Percentiles rank a stretch among this genome's conserved stretches.
Evolutionary conservation across 768 basidiomycete genomes (phyloP).

Genomic region (Macrolepiota albuminosa): DNA sequence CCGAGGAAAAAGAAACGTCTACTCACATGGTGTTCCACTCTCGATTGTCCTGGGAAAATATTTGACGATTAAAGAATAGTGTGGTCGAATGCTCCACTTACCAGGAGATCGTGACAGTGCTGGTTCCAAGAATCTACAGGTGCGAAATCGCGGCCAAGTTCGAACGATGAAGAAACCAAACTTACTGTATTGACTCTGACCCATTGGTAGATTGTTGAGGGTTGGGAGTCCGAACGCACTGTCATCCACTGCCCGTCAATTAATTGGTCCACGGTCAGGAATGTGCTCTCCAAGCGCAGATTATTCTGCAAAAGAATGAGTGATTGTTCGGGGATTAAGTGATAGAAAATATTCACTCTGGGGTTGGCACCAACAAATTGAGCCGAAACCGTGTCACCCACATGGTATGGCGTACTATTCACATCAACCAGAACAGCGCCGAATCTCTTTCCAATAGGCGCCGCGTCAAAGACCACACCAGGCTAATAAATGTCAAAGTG

Average conservation of each 20-base stretch:
- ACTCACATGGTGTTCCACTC: slow-evolving; percentile 48
- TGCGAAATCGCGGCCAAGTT: slow-evolving; percentile 1
- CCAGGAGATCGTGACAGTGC: slow-evolving; percentile 66
- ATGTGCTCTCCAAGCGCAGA: slow-evolving; percentile 67
- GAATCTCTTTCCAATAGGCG: slow-evolving; percentile 53
- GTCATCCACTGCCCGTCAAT: slow-evolving; percentile 46
- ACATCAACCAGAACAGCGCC: slow-evolving; percentile 61
- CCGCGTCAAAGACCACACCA: slow-evolving; percentile 56
- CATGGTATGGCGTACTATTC: slow-evolving; percentile 40
- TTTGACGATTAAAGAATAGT: not conserved
- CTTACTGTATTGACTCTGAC: slow-evolving; percentile 48
- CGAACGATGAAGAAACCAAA: slow-evolving; percentile 7
- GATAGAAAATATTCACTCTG: slow-evolving; percentile 39
- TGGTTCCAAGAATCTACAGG: slow-evolving; percentile 49
- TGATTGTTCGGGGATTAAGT: not conserved
- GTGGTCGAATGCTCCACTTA: slow-evolving; percentile 23
- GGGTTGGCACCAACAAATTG: slow-evolving; percentile 77
- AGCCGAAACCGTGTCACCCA: slow-evolving; percentile 54
- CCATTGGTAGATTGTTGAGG: slow-evolving; percentile 70
- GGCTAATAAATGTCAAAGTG: slow-evolving; percentile 30
- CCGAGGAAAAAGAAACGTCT: not conserved
- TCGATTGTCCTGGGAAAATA: slow-evolving; percentile 53
- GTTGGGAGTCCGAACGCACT: slow-evolving; percentile 73
- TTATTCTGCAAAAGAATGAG: slow-evolving; percentile 52
- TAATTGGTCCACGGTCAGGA: slow-evolving; percentile 59